These are phyloP conservation scores for Wickerhamiella qilinensis DNA, from an alignment of 805 yeast species.

Conservation along the genomic window DNA sequence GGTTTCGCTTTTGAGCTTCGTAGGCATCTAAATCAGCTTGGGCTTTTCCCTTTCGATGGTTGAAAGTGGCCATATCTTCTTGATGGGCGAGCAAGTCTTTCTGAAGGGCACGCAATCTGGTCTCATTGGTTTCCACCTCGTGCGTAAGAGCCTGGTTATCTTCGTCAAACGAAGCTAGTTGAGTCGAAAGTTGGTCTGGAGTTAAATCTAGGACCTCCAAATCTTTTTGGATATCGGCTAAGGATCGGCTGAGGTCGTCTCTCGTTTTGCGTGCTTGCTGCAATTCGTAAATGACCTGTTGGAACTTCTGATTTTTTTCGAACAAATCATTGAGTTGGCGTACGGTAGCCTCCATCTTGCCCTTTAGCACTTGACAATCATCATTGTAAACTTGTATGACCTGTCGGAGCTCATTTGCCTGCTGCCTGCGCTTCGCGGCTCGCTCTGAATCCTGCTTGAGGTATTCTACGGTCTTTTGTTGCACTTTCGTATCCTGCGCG, in stretches of 20 bases:
- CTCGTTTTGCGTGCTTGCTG: conserved; percentile 39
- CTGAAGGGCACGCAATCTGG: neutral
- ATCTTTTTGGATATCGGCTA: conserved; percentile 32
- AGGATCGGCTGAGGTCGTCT: conserved; percentile 32
- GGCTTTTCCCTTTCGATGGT: conserved; percentile 21
- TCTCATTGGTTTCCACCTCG: neutral
- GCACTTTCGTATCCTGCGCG: conserved; percentile 53
- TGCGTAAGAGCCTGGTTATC: neutral
- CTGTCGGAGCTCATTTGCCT: conserved; percentile 28
- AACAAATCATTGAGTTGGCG: conserved; percentile 47
- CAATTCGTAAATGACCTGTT: conserved; percentile 45
- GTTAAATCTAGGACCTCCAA: conserved; percentile 28
- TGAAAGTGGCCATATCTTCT: neutral
- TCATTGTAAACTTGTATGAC: conserved; percentile 30
- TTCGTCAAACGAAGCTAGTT: conserved; percentile 15
- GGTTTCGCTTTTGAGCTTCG: conserved; percentile 5
- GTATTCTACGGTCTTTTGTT: conserved; percentile 68
- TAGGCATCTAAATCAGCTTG: conserved; percentile 25
- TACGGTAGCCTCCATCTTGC: conserved; percentile 37
- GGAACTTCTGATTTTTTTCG: conserved; percentile 67
- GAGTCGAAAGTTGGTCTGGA: conserved; percentile 20
- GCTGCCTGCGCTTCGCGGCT: conserved; percentile 40
- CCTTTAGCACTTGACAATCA: conserved; percentile 35
- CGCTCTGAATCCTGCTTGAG: conserved; percentile 56
- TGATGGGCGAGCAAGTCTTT: neutral